A percentile compares a stretch with the other conserved stretches of the same genome.
Evolutionary conservation across 2,329 filamentous ascomycete species (phyloP).

Genomic region (Hymenotorrendiella dingleyae): DNA sequence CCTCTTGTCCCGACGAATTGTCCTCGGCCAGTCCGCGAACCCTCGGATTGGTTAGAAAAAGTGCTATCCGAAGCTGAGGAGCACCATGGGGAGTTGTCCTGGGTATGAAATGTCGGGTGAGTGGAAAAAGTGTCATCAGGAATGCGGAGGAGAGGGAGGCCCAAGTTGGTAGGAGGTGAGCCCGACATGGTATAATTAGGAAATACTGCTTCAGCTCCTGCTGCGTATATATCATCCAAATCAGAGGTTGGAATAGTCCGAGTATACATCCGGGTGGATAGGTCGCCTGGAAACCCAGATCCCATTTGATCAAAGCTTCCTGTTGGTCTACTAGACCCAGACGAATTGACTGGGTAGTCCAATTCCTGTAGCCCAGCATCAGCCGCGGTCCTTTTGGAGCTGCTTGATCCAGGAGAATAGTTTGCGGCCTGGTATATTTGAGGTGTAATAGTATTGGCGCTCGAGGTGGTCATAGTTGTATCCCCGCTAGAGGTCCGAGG

Average conservation of each 20-base stretch:
- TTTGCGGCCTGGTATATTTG: constrained; percentile 20
- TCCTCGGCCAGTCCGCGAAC: constrained; percentile 18
- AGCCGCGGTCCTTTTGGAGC: constrained; percentile 17
- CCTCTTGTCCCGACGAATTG: constrained; percentile 19
- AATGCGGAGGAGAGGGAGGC: constrained; percentile 25
- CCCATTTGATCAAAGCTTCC: constrained; percentile 13
- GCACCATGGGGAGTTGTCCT: constrained; percentile 28
- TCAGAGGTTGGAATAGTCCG: constrained; percentile 8
- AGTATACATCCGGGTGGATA: constrained; percentile 10
- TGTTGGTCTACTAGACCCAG: constrained; percentile 12
- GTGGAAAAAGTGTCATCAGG: constrained; percentile 27
- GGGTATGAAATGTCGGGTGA: constrained; percentile 22
- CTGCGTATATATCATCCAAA: constrained; percentile 15
- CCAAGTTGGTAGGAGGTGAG: constrained; percentile 3
- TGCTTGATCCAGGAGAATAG: constrained; percentile 13
- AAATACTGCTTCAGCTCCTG: constrained; percentile 11
- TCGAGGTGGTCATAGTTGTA: constrained; percentile 19
- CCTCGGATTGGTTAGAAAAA: constrained; percentile 28
- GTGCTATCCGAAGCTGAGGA: constrained; percentile 29
- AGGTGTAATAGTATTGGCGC: constrained; percentile 17
- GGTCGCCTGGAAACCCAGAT: constrained; percentile 1
- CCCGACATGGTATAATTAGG: constrained; percentile 10
- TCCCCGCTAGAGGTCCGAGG: constrained; percentile 22
- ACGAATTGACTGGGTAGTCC: constrained; percentile 19
- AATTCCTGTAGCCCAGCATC: constrained; percentile 18